phyloP scores from a whole-genome alignment of 139 green algal species.

The Tetradesmus obliquus region DNA sequence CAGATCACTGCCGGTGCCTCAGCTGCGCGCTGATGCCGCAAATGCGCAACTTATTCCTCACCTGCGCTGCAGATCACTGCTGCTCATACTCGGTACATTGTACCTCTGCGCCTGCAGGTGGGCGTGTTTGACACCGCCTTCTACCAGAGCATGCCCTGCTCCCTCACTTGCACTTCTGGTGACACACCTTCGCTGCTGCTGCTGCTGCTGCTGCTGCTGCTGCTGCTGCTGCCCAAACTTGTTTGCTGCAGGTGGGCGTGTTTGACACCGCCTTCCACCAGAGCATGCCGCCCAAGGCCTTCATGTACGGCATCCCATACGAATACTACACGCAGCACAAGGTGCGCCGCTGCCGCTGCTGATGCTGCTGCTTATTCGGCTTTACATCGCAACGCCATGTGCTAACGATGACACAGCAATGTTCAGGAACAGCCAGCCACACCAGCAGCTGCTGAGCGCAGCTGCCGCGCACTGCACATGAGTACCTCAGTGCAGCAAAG shows the following conservation, averaged over 20 bases:
- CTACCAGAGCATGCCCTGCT: slow-evolving; percentile 86
- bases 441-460: no score
- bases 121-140: slow-evolving; percentile 95
- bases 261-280: slow-evolving; percentile 96
- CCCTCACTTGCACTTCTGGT: not conserved
- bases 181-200: not conserved
- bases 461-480: no score
- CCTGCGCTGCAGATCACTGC: no score
- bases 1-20: no score
- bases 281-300: slow-evolving; percentile 85
- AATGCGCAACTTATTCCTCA: no score
- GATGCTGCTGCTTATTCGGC: slow-evolving; percentile 34
- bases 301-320: slow-evolving; percentile 89
- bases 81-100: no score
- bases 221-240: no score
- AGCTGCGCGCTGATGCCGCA: no score
- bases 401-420: no score
- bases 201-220: not conserved
- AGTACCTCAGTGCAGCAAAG: no score
- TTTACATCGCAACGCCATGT: slow-evolving; percentile 37
- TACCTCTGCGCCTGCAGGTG: not conserved
- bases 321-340: slow-evolving; percentile 75
- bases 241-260: slow-evolving; percentile 82
- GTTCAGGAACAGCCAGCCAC: no score
- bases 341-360: not conserved